These are phyloP conservation scores for Urtica urens DNA, from an alignment of 306 rosid species.

Conservation along the genomic window DNA sequence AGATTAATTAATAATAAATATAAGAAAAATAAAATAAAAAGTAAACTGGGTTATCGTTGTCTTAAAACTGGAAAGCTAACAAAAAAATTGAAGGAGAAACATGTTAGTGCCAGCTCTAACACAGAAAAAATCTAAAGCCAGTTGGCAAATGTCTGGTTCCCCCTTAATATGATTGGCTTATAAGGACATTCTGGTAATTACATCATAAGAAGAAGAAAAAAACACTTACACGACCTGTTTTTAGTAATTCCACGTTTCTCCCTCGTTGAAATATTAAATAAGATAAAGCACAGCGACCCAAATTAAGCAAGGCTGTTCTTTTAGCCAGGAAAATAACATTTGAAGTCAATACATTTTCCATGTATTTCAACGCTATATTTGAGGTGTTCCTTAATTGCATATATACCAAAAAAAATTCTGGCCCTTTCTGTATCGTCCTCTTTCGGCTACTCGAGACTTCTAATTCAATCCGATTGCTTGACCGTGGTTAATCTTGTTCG, in stretches of 20 bases:
- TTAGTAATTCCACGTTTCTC: neutral
- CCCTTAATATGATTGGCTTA: slow-evolving; percentile 8
- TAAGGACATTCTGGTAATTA: slow-evolving; percentile 18
- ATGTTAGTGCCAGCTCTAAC: slow-evolving; percentile 29
- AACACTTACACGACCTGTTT: neutral
- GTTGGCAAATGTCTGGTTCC: slow-evolving; percentile 40
- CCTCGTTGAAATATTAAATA: too few species aligned
- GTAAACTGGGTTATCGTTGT: neutral
- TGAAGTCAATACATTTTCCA: neutral
- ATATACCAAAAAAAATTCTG: too few species aligned
- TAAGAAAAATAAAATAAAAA: neutral
- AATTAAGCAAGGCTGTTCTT: neutral
- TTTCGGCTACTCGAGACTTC: neutral
- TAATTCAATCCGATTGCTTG: too few species aligned
- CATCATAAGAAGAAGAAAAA: neutral
- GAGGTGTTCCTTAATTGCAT: neutral
- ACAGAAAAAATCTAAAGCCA: slow-evolving; percentile 24
- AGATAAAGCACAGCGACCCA: neutral
- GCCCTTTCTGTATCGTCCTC: too few species aligned
- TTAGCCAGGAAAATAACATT: neutral
- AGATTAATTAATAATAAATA: neutral
- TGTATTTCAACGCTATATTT: neutral
- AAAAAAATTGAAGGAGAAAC: slow-evolving; percentile 18
- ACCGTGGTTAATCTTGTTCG: too few species aligned
- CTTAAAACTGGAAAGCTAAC: slow-evolving; percentile 16